These are phyloP conservation scores for Lycium ferocissimum DNA, from an alignment of 257 asterid genomes.

Conservation along the genomic window DNA sequence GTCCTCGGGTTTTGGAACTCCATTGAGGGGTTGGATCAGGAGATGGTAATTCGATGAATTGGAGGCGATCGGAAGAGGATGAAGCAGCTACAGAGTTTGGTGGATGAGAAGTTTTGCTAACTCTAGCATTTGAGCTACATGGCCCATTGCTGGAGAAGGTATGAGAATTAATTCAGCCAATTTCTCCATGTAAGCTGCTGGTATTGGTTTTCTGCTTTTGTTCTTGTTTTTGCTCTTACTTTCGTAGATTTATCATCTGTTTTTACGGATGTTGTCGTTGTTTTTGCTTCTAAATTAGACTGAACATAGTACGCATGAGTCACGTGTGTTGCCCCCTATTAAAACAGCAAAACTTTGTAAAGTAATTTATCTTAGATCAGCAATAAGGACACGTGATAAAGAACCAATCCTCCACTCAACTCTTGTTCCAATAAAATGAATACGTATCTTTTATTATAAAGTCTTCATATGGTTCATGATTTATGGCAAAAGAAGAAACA, in stretches of 20 bases:
- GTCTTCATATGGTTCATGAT: too few species aligned
- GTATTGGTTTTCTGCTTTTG: background rate
- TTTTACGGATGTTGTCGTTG: background rate
- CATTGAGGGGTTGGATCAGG: constrained; percentile 61
- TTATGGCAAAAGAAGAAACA: too few species aligned
- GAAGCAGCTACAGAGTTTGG: constrained; percentile 40
- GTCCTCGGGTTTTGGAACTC: constrained; percentile 65
- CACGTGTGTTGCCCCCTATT: background rate
- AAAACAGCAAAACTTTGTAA: too few species aligned
- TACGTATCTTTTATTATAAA: too few species aligned
- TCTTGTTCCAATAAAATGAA: too few species aligned
- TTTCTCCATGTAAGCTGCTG: background rate
- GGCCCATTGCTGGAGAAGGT: constrained; percentile 83
- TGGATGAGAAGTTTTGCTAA: constrained; percentile 8
- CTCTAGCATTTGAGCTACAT: constrained; percentile 47
- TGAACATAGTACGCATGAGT: background rate
- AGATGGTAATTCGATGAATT: constrained; percentile 55
- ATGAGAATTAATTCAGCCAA: constrained; percentile 47
- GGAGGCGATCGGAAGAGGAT: constrained; percentile 38
- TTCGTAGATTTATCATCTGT: background rate
- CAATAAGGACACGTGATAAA: too few species aligned
- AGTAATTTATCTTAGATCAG: too few species aligned
- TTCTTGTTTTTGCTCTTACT: too few species aligned
- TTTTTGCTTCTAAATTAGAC: background rate
- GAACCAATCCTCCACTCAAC: too few species aligned